These are phyloP conservation scores for Pascua guehoae DNA, from an alignment of 1,284 basidiomycete species.

Conservation along the genomic window DNA sequence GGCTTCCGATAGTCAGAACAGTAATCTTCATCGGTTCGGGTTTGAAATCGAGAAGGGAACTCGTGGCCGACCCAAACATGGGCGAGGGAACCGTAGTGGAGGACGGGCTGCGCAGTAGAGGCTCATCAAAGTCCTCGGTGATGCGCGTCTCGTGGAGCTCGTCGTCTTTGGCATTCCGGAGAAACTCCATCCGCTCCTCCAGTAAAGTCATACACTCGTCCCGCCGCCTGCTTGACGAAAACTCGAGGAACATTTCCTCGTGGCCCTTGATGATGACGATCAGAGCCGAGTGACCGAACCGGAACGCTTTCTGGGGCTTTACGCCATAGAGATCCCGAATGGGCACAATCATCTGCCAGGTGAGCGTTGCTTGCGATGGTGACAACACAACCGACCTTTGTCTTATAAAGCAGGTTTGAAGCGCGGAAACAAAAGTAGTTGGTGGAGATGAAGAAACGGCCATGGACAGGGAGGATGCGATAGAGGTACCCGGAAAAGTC, in stretches of 20 bases:
- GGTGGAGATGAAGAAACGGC: constrained; percentile 78
- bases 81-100: constrained; percentile 46
- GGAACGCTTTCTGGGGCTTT: constrained; percentile 80
- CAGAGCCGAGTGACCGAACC: constrained; percentile 82
- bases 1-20: constrained; percentile 78
- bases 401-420: constrained; percentile 69
- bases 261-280: constrained; percentile 88
- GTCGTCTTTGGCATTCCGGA: constrained; percentile 22
- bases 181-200: constrained; percentile 72
- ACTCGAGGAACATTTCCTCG: constrained; percentile 96
- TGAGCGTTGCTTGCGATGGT: background rate
- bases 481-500: constrained; percentile 85
- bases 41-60: constrained; percentile 91
- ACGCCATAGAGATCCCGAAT: constrained; percentile 79
- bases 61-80: constrained; percentile 89
- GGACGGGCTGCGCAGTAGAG: background rate
- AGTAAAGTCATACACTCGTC: constrained; percentile 70
- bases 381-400: constrained; percentile 58
- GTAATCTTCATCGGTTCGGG: constrained; percentile 82
- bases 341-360: constrained; percentile 81
- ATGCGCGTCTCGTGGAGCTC: background rate
- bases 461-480: constrained; percentile 77
- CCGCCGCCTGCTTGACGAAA: constrained; percentile 71
- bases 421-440: constrained; percentile 89
- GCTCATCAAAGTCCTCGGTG: constrained; percentile 6